Evolutionary conservation across 1,284 basidiomycete genomes (phyloP), one percentile per base, ranked within the genome.

Genomic region (Mycosarcoma maydis): DNA sequence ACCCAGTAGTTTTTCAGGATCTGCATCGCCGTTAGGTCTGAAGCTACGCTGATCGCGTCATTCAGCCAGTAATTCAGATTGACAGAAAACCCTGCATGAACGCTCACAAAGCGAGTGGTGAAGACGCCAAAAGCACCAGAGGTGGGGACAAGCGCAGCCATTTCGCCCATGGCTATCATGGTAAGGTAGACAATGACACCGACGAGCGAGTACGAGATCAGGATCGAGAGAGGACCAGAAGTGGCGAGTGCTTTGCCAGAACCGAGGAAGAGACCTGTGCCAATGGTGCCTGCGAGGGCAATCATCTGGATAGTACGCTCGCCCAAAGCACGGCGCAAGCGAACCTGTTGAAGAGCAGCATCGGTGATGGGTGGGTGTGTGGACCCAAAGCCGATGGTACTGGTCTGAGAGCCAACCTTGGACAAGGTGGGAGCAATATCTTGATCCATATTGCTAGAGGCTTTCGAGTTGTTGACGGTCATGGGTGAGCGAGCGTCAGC

Each of bases 11-110:
- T 38, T 38, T 68, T 40, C 13, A 72, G 47, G 33, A 72, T 55
- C 48, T 55, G 54, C 24, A 39, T 44, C 4, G 74, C 72, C 6
- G 88, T 87, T 13, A 92, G 83, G 75, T 92, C 91, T 3, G 47
- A 58, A 2, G 78, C 75, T 3, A 75, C 54, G 17, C 60, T 47
- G 43, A 78, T 60, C 24, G 73, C 64, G 47, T 76, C 76, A 43
- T 77, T 66, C 33, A 70, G 45, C 33, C 56, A 61, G 54, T 73
- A 77, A 56, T 73, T 73, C 48, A 58, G 59, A 3, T 47, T 47
- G 37, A 70, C 51, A 3, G 60, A 60, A 30, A 73, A 71, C 10
- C 76, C 52, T 16, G 43, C 48, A 16, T 41, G 26, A 9, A 73
- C 75, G 4, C 14, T n/a, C 34, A 78, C 57, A 39, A 75, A 78